Evolutionary conservation across 1,284 basidiomycete species (phyloP), one percentile per base, ranked within the genome.

Genomic region (Melanopsichium pennsylvanicum): DNA sequence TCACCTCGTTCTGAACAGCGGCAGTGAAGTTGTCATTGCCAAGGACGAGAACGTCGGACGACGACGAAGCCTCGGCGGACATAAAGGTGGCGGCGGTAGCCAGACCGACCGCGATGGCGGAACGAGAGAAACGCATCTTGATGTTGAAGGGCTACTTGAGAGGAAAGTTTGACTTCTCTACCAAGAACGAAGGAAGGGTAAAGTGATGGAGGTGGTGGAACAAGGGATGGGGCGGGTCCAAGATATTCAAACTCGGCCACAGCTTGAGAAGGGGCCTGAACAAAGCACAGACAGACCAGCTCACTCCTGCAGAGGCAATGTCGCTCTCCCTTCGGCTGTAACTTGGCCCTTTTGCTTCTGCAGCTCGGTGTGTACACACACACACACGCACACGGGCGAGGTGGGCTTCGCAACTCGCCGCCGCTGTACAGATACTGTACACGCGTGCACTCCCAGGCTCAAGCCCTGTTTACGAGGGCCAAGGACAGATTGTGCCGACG

Each of bases 31-130:
- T 88, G 74, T 84, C 82, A 42, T 87, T 82, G 34, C 87, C 90
- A 70, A 96, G 84, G 79, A 84, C 88, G 59, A 93, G 69, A 70
- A 97, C 93, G 82, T 97, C 92, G n/a, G 90, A 91, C 43, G 84
- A 81, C 33, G 83, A 84, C 40, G 87, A 70, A 22, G 69, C 86
- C 48, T 86, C 87, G 57, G 85, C 81, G 58, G 84, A 87, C 73
- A 86, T 79, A 31, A 67, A 37, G 32, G 63, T 68, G 68, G 63
- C 62, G 61, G 68, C 63, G 51, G 59, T 62, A 33, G 68, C 62
- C 57, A 71, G 68, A 66, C 62, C 62, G 38, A 62, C 68, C 51
- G 52, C 58, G 40, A 71, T 51, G 35, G 63, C 63, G 46, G 55
- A 67, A 50, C 55, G 55, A 39, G 63, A 41, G 68, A 71, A 71